Evolutionary conservation across 129 eudicot species (phyloP), one percentile per base, ranked within the genome.

Genomic region (Chrysanthemum lavandulifolium): DNA sequence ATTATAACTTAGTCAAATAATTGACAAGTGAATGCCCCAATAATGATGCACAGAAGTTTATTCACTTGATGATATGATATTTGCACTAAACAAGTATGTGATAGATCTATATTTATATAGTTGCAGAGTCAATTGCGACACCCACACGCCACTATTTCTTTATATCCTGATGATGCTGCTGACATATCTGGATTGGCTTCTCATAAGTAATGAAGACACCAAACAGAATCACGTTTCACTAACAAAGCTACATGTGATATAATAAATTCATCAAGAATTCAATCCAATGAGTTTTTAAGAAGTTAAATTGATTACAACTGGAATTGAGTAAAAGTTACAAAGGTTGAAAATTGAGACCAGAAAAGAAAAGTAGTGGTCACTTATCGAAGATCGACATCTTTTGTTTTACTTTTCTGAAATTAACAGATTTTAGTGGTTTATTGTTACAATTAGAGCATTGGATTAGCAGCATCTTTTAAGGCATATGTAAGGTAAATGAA

Each of bases 71-170:
- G 49, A 58, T 21, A 21, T 58, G 58, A 70, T 69, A 50, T 61
- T 31, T 49, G 52, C 49, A 15, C 27, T 27, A 68, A 69, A 64
- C 11, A 67, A 67, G 45, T 61, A 49, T 53, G n/a, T 18, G 21
- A 61, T 16, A 61, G 50, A 45, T 18, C 31, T 47, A n/a, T 14
- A 9, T 73, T 19, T 45, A 13, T 57, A 73, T 16, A 51, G 71
- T 74, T 74, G 61, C 65, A 57, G 65, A 18, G 65, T 36, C 6
- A 36, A 33, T 10, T 71, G 36, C 18, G 19, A 56, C n/a, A n/a
- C n/a, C n/a, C n/a, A 27, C 31, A 27, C 0, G 31, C 31, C 31
- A 27, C 31, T 27, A 27, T 27, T 27, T 27, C 2, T 27, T 27
- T 2, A 27, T 2, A 27, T 27, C 31, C 31, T 3, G 31, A 27